Evolutionary conservation across 2,329 filamentous ascomycete genomes (phyloP).

Genomic region (Westerdykella sp.): DNA sequence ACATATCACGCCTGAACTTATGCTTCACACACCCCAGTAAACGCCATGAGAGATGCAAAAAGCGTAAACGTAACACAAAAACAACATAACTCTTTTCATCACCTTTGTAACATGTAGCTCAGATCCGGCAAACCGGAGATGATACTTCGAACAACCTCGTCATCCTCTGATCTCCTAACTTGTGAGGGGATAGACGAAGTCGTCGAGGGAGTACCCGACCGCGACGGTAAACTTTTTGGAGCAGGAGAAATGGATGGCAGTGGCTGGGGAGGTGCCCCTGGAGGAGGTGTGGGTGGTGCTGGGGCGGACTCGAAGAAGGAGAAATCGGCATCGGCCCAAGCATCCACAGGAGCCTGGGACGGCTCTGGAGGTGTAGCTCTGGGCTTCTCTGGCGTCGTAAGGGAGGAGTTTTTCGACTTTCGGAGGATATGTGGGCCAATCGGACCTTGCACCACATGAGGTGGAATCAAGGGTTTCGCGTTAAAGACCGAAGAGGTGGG

Average conservation of each 20-base stretch:
- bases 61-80: no score
- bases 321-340: neutral
- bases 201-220: no score
- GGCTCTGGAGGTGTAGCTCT: no score
- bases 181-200: no score
- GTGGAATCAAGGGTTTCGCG: slow-evolving; percentile 22
- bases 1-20: no score
- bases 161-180: slow-evolving; percentile 13
- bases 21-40: no score
- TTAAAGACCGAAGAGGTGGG: slow-evolving; percentile 31
- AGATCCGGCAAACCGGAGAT: slow-evolving; percentile 26
- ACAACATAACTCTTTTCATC: no score
- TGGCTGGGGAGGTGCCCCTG: slow-evolving; percentile 12
- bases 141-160: slow-evolving; percentile 21
- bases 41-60: neutral
- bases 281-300: slow-evolving; percentile 9
- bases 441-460: slow-evolving; percentile 18
- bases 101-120: slow-evolving; percentile 25
- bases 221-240: slow-evolving; percentile 2
- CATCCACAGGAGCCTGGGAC: no score
- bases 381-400: neutral
- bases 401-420: slow-evolving; percentile 8
- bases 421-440: slow-evolving; percentile 26
- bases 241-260: slow-evolving; percentile 16
- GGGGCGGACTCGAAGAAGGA: slow-evolving; percentile 1